Evolutionary conservation across 805 yeast species (phyloP).

Genomic region (Candida boleticola): DNA sequence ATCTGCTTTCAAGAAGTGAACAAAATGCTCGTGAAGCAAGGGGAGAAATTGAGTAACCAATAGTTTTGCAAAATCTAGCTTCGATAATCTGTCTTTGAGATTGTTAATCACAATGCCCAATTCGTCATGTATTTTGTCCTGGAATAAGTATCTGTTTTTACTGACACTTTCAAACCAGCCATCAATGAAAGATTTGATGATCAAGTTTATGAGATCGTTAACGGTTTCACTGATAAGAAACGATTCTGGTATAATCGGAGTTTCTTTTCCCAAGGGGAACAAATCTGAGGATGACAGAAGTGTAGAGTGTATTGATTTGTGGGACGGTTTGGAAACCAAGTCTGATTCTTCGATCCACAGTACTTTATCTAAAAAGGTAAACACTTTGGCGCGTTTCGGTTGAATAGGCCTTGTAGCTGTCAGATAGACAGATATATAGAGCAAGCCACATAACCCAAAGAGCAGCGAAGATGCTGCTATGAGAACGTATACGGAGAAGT

Average conservation of each 20-base stretch:
- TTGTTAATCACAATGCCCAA: constrained; percentile 40
- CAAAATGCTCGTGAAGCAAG: constrained; percentile 60
- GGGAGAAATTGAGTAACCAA: constrained; percentile 63
- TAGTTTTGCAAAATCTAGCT: constrained; percentile 54
- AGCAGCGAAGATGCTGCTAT: no score
- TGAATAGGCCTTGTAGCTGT: no score
- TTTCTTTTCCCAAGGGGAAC: background rate
- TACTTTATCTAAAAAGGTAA: no score
- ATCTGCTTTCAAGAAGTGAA: constrained; percentile 45
- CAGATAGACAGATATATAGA: no score
- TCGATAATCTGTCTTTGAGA: constrained; percentile 41
- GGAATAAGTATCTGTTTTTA: constrained; percentile 20
- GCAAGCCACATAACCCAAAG: no score
- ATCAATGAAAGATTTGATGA: constrained; percentile 52
- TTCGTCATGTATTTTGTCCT: constrained; percentile 42
- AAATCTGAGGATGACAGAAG: no score
- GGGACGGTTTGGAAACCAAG: no score
- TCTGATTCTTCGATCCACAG: no score
- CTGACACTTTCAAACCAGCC: constrained; percentile 57
- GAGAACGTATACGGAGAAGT: no score
- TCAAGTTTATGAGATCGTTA: constrained; percentile 46
- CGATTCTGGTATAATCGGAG: constrained; percentile 33
- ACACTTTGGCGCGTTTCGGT: no score
- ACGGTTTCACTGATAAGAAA: constrained; percentile 52
- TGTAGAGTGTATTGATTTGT: no score